phyloP scores from a whole-genome alignment of 768 basidiomycete genomes.

The Chalciporus chontae region DNA sequence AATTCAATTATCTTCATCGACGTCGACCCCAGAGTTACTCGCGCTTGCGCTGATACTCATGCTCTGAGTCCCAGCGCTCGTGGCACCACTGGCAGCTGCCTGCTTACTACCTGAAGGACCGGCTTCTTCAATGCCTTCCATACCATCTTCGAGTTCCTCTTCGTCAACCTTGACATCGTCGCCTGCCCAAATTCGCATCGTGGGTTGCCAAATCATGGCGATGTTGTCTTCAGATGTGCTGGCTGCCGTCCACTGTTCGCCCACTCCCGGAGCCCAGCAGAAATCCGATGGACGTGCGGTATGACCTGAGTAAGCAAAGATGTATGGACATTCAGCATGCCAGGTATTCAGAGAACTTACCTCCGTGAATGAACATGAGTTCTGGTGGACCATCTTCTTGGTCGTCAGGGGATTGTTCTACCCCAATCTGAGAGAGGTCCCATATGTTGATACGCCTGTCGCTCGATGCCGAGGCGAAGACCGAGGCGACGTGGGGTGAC shows the following conservation, averaged over 20 bases:
- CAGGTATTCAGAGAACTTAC: conserved; percentile 36
- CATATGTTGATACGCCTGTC: conserved; percentile 94
- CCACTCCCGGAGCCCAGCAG: conserved; percentile 85
- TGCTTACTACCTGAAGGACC: conserved; percentile 20
- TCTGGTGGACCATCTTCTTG: conserved; percentile 98
- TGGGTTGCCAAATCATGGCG: conserved; percentile 96
- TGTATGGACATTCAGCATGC: not conserved
- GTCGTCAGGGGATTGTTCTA: conserved; percentile 97
- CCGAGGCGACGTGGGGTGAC: conserved; percentile 89
- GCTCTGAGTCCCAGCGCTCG: conserved; percentile 52
- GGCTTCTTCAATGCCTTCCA: conserved; percentile 65
- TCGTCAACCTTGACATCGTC: conserved; percentile 83
- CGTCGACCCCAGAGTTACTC: conserved; percentile 50
- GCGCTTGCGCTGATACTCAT: conserved; percentile 56
- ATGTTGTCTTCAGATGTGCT: conserved; percentile 97
- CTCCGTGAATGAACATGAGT: conserved; percentile 93
- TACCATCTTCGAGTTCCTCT: conserved; percentile 79
- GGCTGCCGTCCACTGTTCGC: conserved; percentile 80
- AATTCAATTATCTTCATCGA: conserved; percentile 31
- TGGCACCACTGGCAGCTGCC: conserved; percentile 26
- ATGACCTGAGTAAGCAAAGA: conserved; percentile 52
- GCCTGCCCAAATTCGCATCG: conserved; percentile 89
- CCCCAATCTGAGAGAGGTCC: conserved; percentile 89
- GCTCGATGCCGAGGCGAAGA: conserved; percentile 93
- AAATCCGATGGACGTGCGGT: conserved; percentile 91